Evolutionary conservation across 2,329 filamentous ascomycete genomes (phyloP).

Genomic region (Ophiostoma montium): DNA sequence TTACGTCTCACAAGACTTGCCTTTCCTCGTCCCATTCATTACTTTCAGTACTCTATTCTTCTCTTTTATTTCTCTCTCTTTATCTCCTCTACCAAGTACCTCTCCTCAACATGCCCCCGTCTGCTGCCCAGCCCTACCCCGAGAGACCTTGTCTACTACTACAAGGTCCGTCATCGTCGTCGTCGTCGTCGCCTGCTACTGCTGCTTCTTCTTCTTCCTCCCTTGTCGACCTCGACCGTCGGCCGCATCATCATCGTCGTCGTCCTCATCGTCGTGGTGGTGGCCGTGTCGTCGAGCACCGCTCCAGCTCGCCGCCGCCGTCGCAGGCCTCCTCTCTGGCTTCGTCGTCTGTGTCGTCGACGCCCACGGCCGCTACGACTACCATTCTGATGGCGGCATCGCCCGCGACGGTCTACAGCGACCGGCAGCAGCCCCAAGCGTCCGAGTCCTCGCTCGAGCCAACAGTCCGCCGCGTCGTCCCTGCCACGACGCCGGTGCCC

Average conservation of each 20-base stretch:
- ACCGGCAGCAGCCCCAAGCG: neutral
- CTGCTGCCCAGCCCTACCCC: neutral
- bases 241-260: too few relatives aligned
- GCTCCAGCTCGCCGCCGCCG: neutral
- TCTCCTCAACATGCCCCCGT: slow-evolving; percentile 1
- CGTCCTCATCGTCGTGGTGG: too few relatives aligned
- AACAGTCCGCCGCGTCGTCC: too few relatives aligned
- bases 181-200: neutral
- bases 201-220: neutral
- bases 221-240: neutral
- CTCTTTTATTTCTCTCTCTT: neutral
- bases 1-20: neutral
- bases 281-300: neutral
- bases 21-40: neutral
- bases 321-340: neutral
- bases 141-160: slow-evolving; percentile 4
- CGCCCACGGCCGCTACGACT: neutral
- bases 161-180: slow-evolving; percentile 1
- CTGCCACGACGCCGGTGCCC: too few relatives aligned
- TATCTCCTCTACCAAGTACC: neutral
- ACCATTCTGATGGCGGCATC: neutral
- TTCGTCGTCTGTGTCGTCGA: neutral
- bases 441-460: too few relatives aligned
- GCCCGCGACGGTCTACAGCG: slow-evolving; percentile 10
- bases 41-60: neutral